Conservation (phyloP, 352 stramenopile species). For the Globisporangium echinulatum region DNA sequence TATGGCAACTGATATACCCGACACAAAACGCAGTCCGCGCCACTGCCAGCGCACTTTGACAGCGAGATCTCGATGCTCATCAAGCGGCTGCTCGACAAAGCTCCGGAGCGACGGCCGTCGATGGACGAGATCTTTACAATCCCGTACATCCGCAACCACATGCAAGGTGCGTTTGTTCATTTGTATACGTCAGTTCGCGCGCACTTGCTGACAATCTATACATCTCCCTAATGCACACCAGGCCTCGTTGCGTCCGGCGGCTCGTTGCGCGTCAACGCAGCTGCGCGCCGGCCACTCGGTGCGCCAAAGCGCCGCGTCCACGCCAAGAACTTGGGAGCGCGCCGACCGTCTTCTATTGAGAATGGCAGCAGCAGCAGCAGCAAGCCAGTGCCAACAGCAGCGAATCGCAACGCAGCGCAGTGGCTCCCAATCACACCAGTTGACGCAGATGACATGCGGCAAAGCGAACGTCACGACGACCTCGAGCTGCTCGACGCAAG, state of each 20-base stretch:
- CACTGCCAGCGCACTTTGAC: constrained; percentile 55
- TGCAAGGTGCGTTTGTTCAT: constrained; percentile 30
- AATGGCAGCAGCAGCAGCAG: constrained; percentile 22
- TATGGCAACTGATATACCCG: no score
- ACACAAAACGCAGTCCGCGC: constrained; percentile 3
- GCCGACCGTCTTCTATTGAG: constrained; percentile 20
- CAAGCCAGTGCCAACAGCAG: neutral
- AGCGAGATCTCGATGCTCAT: constrained; percentile 48
- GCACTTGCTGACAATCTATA: neutral
- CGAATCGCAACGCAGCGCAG: constrained; percentile 13
- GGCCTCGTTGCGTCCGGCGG: constrained; percentile 49
- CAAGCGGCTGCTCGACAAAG: constrained; percentile 52
- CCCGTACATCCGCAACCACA: constrained; percentile 70
- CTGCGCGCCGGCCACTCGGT: constrained; percentile 28
- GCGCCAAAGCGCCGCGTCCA: constrained; percentile 31
- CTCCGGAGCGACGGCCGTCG: constrained; percentile 46
- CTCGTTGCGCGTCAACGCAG: constrained; percentile 37
- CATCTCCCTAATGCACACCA: constrained; percentile 1
- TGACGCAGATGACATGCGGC: constrained; percentile 31
- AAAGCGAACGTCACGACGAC: constrained; percentile 20
- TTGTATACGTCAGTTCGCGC: no score
- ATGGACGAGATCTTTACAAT: constrained; percentile 75
- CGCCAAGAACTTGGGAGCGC: constrained; percentile 29
- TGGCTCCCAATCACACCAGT: constrained; percentile 38
- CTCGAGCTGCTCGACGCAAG: constrained; percentile 42